Evolutionary conservation across 139 green algal species (phyloP), one percentile per base, ranked within the genome.

Genomic region (Edaphochlamys debaryana): DNA sequence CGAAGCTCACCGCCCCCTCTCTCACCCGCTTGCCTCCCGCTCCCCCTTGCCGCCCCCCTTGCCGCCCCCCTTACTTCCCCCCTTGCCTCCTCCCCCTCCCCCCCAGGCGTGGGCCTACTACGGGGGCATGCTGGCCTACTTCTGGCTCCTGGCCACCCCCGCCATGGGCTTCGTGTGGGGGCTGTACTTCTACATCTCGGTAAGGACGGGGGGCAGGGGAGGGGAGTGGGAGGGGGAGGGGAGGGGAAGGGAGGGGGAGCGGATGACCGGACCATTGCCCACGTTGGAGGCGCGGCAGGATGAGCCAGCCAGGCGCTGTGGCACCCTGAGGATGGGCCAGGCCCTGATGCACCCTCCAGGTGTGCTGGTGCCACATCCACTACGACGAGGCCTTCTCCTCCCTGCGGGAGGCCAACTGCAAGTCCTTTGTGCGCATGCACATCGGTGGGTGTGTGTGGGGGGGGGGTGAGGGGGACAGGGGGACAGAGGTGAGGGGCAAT

Each of bases 131-230:
- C 89, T 98, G 32, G 86, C 89, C 8, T 98, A 98, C 86, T 98
- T 96, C 85, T 98, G 95, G 95, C 85, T 98, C 67, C 89, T 98
- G 32, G 95, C 95, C 67, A 97, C 93, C 3, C 95, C 95, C 30
- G 90, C 91, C 37, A 91, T 98, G 25, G 94, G 88, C 67, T 90
- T 94, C 74, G 75, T 98, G 5, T 98, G 98, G 79, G 95, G 95
- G n/a, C 79, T 86, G 54, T 98, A 98, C 81, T 90, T 98, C 11
- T 98, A 96, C 86, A 36, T 97, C 5, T 86, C 71, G 36, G 93
- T 95, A 67, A 93, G 93, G 79, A 96, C 63, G 20, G 80, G 37
- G 37, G 20, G 38, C 2, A 54, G 5, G 38, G 38, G 38, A 32
- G 20, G 19, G 37, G 19, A 5, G 4, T 9, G 5, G 32, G 34